phyloP scores from a whole-genome alignment of 495 filamentous ascomycete species.

The Lepidopterella palustris region DNA sequence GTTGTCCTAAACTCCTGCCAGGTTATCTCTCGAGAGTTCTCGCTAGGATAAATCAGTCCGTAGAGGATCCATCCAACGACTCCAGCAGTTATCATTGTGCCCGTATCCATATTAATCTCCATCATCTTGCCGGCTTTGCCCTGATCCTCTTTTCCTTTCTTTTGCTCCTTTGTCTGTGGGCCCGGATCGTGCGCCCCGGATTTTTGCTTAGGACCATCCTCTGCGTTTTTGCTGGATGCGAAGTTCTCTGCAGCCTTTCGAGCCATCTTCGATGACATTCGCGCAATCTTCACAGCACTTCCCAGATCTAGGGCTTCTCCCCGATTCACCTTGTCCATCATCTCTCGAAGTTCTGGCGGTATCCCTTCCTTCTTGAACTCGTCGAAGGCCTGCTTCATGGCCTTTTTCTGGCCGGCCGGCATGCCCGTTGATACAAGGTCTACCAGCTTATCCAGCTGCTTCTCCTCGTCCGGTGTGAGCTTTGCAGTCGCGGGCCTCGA shows the following conservation, averaged over 20 bases:
- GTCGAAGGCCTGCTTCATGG: constrained; percentile 40
- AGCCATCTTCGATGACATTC: constrained; percentile 42
- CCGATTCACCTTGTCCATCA: constrained; percentile 40
- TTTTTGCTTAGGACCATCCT: constrained; percentile 35
- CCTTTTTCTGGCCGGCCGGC: constrained; percentile 39
- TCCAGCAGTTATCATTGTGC: constrained; percentile 48
- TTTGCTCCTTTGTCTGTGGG: constrained; percentile 33
- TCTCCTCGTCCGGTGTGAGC: constrained; percentile 37
- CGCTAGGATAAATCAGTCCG: constrained; percentile 55
- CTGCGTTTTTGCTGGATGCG: constrained; percentile 5
- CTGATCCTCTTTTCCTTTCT: constrained; percentile 35
- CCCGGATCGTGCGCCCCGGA: constrained; percentile 34
- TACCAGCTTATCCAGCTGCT: constrained; percentile 40
- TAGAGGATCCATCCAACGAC: constrained; percentile 59
- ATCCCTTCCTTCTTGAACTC: constrained; percentile 48
- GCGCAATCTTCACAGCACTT: constrained; percentile 45
- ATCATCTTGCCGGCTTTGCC: constrained; percentile 33
- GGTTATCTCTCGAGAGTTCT: constrained; percentile 74
- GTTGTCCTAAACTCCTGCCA: constrained; percentile 93
- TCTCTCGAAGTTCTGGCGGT: constrained; percentile 44
- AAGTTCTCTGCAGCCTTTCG: constrained; percentile 33
- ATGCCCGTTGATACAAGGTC: constrained; percentile 43
- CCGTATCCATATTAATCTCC: constrained; percentile 52
- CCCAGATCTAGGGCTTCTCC: constrained; percentile 43
- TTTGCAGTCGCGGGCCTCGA: constrained; percentile 12